These are phyloP conservation scores for Cyphellophora europaea DNA, from an alignment of 2,329 filamentous ascomycete species.

Conservation along the genomic window DNA sequence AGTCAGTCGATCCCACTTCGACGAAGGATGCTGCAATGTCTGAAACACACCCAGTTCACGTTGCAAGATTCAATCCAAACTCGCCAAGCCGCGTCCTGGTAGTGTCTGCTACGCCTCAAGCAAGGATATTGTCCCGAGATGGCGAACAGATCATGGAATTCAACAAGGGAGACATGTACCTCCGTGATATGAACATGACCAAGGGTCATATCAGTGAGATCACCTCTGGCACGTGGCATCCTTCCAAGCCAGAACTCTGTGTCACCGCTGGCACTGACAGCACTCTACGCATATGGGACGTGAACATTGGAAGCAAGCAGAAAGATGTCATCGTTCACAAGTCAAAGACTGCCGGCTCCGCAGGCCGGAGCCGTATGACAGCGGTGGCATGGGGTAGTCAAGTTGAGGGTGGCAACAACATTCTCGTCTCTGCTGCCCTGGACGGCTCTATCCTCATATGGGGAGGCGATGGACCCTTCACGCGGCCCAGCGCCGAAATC, in stretches of 20 bases:
- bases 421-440: constrained; percentile 72
- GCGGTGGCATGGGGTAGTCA: constrained; percentile 77
- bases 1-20: constrained; percentile 76
- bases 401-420: constrained; percentile 64
- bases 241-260: constrained; percentile 71
- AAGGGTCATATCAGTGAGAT: constrained; percentile 94
- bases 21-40: constrained; percentile 60
- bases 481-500: constrained; percentile 73
- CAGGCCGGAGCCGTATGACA: constrained; percentile 88
- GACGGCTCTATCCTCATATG: constrained; percentile 92
- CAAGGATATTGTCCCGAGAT: constrained; percentile 80
- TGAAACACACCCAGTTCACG: constrained; percentile 82
- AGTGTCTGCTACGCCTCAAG: constrained; percentile 79
- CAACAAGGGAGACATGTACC: constrained; percentile 96
- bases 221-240: constrained; percentile 83
- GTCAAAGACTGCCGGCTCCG: constrained; percentile 76
- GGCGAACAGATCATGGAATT: constrained; percentile 81
- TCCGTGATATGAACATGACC: constrained; percentile 94
- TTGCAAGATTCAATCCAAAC: constrained; percentile 75
- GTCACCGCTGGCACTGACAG: constrained; percentile 92
- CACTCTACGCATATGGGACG: constrained; percentile 92
- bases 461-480: constrained; percentile 77
- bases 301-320: constrained; percentile 81
- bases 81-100: constrained; percentile 76
- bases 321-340: constrained; percentile 95